Percentiles rank a stretch among this genome's conserved stretches.
Evolutionary conservation across 805 yeast species (phyloP).

Genomic region (Candida parachauliodes): DNA sequence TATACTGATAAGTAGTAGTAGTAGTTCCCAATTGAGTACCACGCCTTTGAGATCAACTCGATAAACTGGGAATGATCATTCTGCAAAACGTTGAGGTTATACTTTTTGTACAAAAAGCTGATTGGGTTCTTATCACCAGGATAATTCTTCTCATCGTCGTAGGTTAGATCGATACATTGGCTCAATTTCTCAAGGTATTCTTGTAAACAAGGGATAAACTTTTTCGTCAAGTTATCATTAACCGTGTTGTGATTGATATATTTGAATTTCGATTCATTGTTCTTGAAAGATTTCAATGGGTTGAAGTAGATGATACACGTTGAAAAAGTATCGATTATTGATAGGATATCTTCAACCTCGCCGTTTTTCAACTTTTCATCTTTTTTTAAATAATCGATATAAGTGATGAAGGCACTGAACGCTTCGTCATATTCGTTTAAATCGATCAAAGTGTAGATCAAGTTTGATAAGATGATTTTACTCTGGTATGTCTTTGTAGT

Average conservation of each 20-base stretch:
- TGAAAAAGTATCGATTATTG: constrained; percentile 31
- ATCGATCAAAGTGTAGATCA: constrained; percentile 29
- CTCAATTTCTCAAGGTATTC: constrained; percentile 23
- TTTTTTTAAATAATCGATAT: constrained; percentile 27
- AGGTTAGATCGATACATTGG: constrained; percentile 22
- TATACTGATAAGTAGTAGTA: constrained; percentile 25
- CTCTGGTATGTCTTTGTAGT: constrained; percentile 36
- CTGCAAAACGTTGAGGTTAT: constrained; percentile 29
- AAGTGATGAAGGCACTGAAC: constrained; percentile 39
- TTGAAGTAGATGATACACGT: constrained; percentile 32
- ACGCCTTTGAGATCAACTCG: constrained; percentile 29
- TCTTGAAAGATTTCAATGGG: constrained; percentile 28
- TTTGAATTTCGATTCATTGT: constrained; percentile 21
- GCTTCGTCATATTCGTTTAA: constrained; percentile 41
- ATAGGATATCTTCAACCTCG: constrained; percentile 26
- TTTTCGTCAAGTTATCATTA: constrained; percentile 14
- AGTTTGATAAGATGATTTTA: constrained; percentile 27
- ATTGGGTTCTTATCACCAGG: constrained; percentile 16
- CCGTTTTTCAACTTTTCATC: constrained; percentile 31
- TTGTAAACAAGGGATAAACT: constrained; percentile 17
- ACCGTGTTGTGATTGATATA: constrained; percentile 21
- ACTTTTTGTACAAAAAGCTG: constrained; percentile 33
- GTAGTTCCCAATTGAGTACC: constrained; percentile 35
- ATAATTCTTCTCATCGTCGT: constrained; percentile 20
- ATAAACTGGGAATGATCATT: constrained; percentile 24